Evolutionary conservation across 2,329 filamentous ascomycete genomes (phyloP), one percentile per base, ranked within the genome.

Genomic region (Calonectria pseudoturangicola): DNA sequence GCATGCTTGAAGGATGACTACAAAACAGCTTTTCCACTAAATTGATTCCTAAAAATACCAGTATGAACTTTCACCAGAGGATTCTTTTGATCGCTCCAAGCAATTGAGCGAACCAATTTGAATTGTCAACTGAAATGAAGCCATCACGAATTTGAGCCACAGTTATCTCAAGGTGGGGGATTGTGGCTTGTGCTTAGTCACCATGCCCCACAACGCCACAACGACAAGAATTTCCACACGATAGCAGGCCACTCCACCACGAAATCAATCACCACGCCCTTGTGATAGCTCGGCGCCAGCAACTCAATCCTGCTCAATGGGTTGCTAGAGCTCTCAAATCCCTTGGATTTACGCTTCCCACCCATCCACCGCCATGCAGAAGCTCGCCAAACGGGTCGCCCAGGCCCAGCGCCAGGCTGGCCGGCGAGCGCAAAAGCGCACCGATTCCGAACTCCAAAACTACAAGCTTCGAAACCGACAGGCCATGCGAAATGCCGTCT

Each of bases 401-500:
- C 88, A 93, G 82, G 93, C 93, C 76, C 88, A 93, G 85, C 91
- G 90, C 83, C 91, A 93, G 85, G 90, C 88, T 68, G 82, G 85
- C 72, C 89, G 88, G 68, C 87, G 87, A 66, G 81, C 81, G 43
- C 85, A 87, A 74, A 85, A 88, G 74, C 72, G 74, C 41, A 72
- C 75, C 64, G 84, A 87, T 71, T 74, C 77, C 48, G 77, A 85
- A 62, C 72, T 79, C 39, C 75, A 77, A 65, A 80, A 78, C 71
- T 71, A 78, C 72, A 76, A 81, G 60, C 77, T 81, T 43, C 81
- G 79, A 68, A 81, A 80, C 69, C 81, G 82, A 73, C 76, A 81
- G 45, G 78, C 83, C 66, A 74, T 84, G 64, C 78, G 79, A 45
- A 67, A 74, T 6, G 81, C 82, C 67, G 77, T 81, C 36, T 68